Conservation (phyloP, 78 protist species). For the Chrysochromulina tobinii region DNA sequence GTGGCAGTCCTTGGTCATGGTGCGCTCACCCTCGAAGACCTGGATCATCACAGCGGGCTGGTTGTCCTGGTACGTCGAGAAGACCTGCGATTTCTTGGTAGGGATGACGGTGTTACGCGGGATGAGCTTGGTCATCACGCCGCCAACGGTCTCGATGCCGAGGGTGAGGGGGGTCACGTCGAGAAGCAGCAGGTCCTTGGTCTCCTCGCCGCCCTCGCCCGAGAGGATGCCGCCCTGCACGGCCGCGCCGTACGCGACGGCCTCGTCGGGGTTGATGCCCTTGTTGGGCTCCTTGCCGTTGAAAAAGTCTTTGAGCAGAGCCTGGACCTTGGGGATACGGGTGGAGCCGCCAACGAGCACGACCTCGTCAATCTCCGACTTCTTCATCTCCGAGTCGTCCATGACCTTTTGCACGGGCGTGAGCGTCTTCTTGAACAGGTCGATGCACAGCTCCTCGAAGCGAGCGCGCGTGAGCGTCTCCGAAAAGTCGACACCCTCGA, state of each 20-base stretch:
- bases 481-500: slow-evolving; percentile 94
- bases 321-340: slow-evolving; percentile 98
- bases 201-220: slow-evolving; percentile 80
- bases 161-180: slow-evolving; percentile 94
- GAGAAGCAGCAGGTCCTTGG: slow-evolving; percentile 73
- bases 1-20: slow-evolving; percentile 91
- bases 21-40: slow-evolving; percentile 98
- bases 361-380: slow-evolving; percentile 91
- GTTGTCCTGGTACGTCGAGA: slow-evolving; percentile 96
- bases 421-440: slow-evolving; percentile 92
- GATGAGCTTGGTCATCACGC: slow-evolving; percentile 95
- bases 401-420: slow-evolving; percentile 90
- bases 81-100: slow-evolving; percentile 91
- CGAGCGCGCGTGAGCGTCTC: slow-evolving; percentile 96
- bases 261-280: slow-evolving; percentile 99
- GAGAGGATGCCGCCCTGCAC: slow-evolving; percentile 97
- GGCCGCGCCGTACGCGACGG: slow-evolving; percentile 99
- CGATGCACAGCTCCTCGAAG: slow-evolving; percentile 97
- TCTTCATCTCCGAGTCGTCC: slow-evolving; percentile 87
- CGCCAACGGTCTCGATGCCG: slow-evolving; percentile 98
- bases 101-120: slow-evolving; percentile 91
- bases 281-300: slow-evolving; percentile 96
- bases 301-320: slow-evolving; percentile 93
- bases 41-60: slow-evolving; percentile 90
- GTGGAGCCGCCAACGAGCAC: slow-evolving; percentile 99